phyloP scores from a whole-genome alignment of 176 grass and related monocot genomes.

The Dactylis glomerata region DNA sequence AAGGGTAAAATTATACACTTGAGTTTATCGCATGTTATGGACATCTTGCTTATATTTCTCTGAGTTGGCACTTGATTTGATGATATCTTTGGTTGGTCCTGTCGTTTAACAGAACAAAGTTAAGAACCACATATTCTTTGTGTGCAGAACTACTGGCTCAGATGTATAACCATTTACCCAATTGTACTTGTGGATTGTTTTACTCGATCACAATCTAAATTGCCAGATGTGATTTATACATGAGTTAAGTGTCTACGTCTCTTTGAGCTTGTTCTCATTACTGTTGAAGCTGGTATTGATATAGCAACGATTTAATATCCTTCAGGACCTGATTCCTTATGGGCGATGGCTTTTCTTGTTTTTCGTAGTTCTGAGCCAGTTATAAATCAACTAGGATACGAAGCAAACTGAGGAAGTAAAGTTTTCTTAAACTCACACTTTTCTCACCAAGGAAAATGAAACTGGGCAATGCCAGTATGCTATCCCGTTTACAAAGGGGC shows the following conservation, averaged over 20 bases:
- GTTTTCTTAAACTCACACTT: not conserved
- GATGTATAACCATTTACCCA: not conserved
- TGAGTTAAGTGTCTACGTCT: not conserved
- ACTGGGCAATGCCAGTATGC: not conserved
- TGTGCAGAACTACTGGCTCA: not conserved
- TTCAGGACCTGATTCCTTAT: not conserved
- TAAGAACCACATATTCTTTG: not conserved
- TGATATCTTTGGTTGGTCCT: not conserved
- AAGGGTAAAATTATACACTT: conserved; percentile 54
- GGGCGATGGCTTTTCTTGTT: not conserved
- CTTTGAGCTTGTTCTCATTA: not conserved
- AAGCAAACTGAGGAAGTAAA: not conserved
- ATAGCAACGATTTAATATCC: not conserved
- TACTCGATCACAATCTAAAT: not conserved
- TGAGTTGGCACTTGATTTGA: conserved; percentile 14
- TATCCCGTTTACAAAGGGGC: not conserved
- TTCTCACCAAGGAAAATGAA: not conserved
- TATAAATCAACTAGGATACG: conserved; percentile 5
- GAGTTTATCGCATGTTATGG: conserved; percentile 19
- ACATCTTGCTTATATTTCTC: conserved; percentile 17
- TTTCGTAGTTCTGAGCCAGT: not conserved
- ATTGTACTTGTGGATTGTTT: not conserved
- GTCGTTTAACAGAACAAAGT: not conserved
- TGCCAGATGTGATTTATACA: not conserved
- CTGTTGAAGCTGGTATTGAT: not conserved